Evolutionary conservation across 176 grass and related monocot species (phyloP).

Genomic region (Oryza officinalis): DNA sequence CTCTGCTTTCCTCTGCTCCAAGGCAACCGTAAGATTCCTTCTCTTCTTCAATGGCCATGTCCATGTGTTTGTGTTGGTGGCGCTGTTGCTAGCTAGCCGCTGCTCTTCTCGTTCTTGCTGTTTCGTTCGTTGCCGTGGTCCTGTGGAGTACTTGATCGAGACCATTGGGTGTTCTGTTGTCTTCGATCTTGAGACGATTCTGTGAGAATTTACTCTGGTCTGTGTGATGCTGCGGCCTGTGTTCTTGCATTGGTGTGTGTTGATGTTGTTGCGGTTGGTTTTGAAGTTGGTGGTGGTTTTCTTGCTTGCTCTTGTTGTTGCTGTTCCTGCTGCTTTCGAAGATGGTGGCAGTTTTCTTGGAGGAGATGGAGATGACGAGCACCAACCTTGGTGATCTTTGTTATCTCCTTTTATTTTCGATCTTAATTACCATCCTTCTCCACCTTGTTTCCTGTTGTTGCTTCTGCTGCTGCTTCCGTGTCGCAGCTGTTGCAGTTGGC

Average conservation of each 20-base stretch:
- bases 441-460: not conserved
- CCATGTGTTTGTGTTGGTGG: too few species aligned
- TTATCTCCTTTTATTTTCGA: not conserved
- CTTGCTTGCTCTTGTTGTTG: not conserved
- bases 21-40: not conserved
- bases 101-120: too few species aligned
- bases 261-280: not conserved
- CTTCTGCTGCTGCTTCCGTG: not conserved
- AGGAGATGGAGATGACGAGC: not conserved
- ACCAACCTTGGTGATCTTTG: not conserved
- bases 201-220: not conserved
- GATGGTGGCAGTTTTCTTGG: not conserved
- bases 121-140: not conserved
- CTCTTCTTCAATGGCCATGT: not conserved
- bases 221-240: not conserved
- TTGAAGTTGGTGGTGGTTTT: not conserved
- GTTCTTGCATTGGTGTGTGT: not conserved
- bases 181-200: too few species aligned
- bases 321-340: not conserved
- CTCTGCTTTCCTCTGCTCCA: not conserved
- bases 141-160: not conserved
- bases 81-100: too few species aligned
- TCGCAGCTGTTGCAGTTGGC: not conserved
- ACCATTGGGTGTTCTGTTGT: too few species aligned
- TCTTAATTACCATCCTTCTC: not conserved